phyloP scores from a whole-genome alignment of 176 grass and related monocot genomes.

The Saccharum spontaneum region DNA sequence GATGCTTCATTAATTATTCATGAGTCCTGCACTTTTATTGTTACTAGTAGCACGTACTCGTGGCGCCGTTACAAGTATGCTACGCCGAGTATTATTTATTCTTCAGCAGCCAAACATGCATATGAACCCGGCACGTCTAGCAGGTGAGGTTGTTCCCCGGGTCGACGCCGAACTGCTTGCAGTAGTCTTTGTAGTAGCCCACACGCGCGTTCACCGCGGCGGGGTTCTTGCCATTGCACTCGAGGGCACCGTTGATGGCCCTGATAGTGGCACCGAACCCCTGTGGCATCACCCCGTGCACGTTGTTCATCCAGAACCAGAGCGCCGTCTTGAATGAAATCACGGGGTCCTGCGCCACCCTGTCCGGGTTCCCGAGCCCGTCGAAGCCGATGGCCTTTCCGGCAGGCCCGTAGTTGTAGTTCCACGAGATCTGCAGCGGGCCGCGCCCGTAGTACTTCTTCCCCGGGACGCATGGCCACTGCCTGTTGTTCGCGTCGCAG shows the following conservation, averaged over 20 bases:
- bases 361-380: slow-evolving; percentile 51
- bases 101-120: too few relatives aligned
- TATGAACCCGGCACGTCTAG: neutral
- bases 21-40: too few relatives aligned
- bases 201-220: neutral
- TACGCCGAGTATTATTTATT: too few relatives aligned
- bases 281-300: neutral
- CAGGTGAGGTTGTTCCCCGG: slow-evolving; percentile 25
- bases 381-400: slow-evolving; percentile 28
- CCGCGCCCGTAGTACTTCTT: slow-evolving; percentile 67
- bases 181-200: slow-evolving; percentile 29
- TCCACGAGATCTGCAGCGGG: slow-evolving; percentile 66
- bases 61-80: too few relatives aligned
- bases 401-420: slow-evolving; percentile 78
- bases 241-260: neutral
- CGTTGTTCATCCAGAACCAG: slow-evolving; percentile 73
- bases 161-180: slow-evolving; percentile 29
- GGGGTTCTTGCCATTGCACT: neutral
- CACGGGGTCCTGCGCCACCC: slow-evolving; percentile 45
- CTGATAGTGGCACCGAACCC: neutral
- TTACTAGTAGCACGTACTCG: too few relatives aligned
- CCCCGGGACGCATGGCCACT: neutral
- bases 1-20: too few relatives aligned
- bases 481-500: neutral
- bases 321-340: slow-evolving; percentile 68